Evolutionary conservation across 495 filamentous ascomycete species (phyloP), one percentile per base, ranked within the genome.

Genomic region (Aspergillus baeticus): DNA sequence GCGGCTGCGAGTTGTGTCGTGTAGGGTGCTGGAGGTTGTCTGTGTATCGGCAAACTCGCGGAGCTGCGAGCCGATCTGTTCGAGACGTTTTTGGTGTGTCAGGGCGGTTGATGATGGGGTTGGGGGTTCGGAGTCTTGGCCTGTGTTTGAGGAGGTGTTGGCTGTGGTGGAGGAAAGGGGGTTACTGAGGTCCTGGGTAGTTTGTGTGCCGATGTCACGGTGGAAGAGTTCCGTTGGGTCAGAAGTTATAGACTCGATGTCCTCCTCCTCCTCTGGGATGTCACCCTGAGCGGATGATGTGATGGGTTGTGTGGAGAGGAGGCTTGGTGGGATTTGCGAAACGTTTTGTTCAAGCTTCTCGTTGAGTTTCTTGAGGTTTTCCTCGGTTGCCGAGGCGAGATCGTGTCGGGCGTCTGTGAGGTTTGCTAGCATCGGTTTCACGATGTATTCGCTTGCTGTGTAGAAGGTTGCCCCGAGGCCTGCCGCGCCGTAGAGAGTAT

Each of bases 181-280:
- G 69, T 51, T 26, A 3, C 14, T 18, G 29, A 63, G 22, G 22
- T 59, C 53, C 11, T 56, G 54, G 0, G 83, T 84, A 0, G 85
- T 88, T 0, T 98, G 94, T 1, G 91, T 91, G 21, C 87, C 91
- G 39, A 91, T 79, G 61, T 97, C 93, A 11, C 92, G 84, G 71
- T 96, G 90, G 77, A 93, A 98, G 56, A 96, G 84, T 67, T 95
- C 90, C 2, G 89, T 88, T 0, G 90, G 89, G 64, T 89, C 86
- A 2, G 80, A 84, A 45, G 75, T 74, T 18, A 77, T 60, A 29
- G 78, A 78, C 33, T 72, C 77, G 17, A 56, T 64, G 33, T 76
- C 74, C 26, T 29, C 26, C 26, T 29, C 26, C 8, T 67, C 69
- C 8, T 57, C 60, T 13, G 44, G 8, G 53, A n/a, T 84, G 3